Evolutionary conservation across 2,329 filamentous ascomycete genomes (phyloP), one percentile per base, ranked within the genome.

Genomic region (Colletotrichum sp.): DNA sequence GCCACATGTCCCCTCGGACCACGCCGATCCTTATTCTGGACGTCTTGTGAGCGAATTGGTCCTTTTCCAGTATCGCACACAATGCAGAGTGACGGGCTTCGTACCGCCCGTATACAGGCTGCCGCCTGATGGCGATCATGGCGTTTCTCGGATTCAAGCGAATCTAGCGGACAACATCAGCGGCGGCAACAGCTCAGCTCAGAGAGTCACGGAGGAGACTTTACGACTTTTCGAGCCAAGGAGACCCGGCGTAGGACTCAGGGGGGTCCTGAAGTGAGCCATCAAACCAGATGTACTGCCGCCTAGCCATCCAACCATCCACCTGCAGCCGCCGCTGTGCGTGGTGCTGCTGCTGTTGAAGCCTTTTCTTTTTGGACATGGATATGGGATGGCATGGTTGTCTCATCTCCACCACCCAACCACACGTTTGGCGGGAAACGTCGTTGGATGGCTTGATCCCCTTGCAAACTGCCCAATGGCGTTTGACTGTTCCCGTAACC

Each of bases 351-450:
- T 67, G 43, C 43, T 65, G 72, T 38, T 75, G 73, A 68, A 73
- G 56, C 32, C 70, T 30, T 75, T 65, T 38, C 38, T 55, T 61
- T 34, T 67, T 34, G 16, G 24, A 64, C 61, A 36, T 38, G 56
- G 28, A 73, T 58, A 64, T 64, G 64, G 18, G 26, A 70, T 62
- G 67, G 70, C 48, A 56, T 73, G 64, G 70, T 34, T 75, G 73
- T 75, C 73, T 75, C 73, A 73, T 75, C 70, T 69, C 73, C 73
- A 73, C 73, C 26, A 65, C 58, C 58, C 36, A 69, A 75, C 70
- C 70, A 60, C 73, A 52, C 32, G 34, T 60, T 65, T 69, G 70
- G 64, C 21, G 65, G 70, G 69, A 60, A 70, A 73, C 34, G 58
- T 71, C 32, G 36, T 52, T 70, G 28, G 67, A 62, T 71, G 68